Evolutionary conservation across 140 eudicot genomes (phyloP), one percentile per base, ranked within the genome.

Genomic region (Anethum foeniculum): DNA sequence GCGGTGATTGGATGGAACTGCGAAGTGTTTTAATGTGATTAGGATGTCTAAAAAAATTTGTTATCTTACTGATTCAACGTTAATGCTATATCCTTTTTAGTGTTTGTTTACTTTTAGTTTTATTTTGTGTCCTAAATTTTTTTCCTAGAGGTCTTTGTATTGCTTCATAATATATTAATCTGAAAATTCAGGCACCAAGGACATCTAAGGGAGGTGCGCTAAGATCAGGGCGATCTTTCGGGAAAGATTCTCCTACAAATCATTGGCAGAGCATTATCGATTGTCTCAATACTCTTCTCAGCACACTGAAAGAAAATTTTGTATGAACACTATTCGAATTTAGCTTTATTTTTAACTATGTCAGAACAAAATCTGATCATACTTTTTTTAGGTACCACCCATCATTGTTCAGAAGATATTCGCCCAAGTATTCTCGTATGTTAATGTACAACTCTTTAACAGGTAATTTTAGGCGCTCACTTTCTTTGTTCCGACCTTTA

Each of bases 201-300:
- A 89, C 92, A 85, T 90, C 91, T 36, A 92, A 94, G 82, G 96
- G 94, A 84, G 79, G 78, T 60, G 90, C 83, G 49, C 85, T 90
- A 76, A 89, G 96, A 83, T 90, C 98, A 41, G 99, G 97, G 19
- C 85, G 93, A 44, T 94, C 98, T 25, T 94, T 94, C 74, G 86
- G 97, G 79, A 90, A 90, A 90, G 98, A 90, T 82, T 30, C 90
- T 71, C 83, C 88, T 80, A 43, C 87, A 69, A 89, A 78, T 89
- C 97, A 95, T 76, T 92, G 97, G 97, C 97, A 88, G 86, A 82
- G 92, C 79, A 96, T 94, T 21, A 85, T 90, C 76, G 91, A 88
- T n/a, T 77, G 88, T 71, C 92, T 90, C 82, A 82, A 85, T 52
- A 69, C 85, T 72, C 84, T 85, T 54, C 88, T 92, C 38, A 80